Evolutionary conservation across 2,329 filamentous ascomycete species (phyloP).

Genomic region (Tothia fuscella): DNA sequence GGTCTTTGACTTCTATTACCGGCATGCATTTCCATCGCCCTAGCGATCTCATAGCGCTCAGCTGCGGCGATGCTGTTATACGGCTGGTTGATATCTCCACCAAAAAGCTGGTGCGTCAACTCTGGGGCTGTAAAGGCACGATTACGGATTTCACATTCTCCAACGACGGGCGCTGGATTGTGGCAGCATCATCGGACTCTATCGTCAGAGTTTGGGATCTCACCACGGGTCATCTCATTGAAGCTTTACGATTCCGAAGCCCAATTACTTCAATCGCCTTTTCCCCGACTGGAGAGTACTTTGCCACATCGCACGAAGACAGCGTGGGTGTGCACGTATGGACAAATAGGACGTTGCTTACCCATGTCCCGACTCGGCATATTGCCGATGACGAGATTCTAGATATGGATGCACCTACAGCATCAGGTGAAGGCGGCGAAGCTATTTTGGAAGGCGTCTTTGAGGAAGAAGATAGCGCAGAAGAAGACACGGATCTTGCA

Average conservation of each 20-base stretch:
- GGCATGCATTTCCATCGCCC: constrained; percentile 68
- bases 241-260: constrained; percentile 69
- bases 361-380: constrained; percentile 73
- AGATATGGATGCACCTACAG: constrained; percentile 53
- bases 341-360: constrained; percentile 89
- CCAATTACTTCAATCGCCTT: constrained; percentile 79
- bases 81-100: constrained; percentile 85
- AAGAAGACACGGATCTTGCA: constrained; percentile 33
- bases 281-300: constrained; percentile 79
- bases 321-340: constrained; percentile 85
- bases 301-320: constrained; percentile 78
- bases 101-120: constrained; percentile 79
- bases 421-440: constrained; percentile 70
- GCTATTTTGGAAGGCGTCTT: constrained; percentile 68
- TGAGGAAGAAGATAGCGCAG: constrained; percentile 39
- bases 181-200: constrained; percentile 72
- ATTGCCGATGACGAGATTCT: constrained; percentile 67
- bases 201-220: constrained; percentile 86
- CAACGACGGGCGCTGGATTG: constrained; percentile 84
- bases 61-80: constrained; percentile 80
- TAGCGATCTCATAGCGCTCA: constrained; percentile 76
- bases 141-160: constrained; percentile 48
- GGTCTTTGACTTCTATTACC: constrained; percentile 62
- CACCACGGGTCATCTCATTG: constrained; percentile 88
- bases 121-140: constrained; percentile 54